Evolutionary conservation across 1,284 basidiomycete genomes (phyloP).

Genomic region (Apiotrichum mycotoxinovorans): DNA sequence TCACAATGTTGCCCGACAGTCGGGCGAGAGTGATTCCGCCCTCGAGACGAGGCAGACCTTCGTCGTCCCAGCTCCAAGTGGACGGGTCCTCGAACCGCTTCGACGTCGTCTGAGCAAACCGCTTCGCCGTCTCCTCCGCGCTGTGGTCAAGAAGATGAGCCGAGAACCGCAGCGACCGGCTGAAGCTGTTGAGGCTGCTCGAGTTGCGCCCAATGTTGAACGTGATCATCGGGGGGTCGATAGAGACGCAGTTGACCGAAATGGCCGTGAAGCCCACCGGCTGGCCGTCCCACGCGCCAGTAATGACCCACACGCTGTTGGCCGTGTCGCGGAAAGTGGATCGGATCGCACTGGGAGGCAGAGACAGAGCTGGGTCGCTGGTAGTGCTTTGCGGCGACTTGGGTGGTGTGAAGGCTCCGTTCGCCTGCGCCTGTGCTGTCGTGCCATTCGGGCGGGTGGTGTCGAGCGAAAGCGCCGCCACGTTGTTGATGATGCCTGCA

Average conservation of each 20-base stretch:
- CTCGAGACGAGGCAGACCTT: constrained; percentile 5
- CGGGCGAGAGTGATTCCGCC: constrained; percentile 4
- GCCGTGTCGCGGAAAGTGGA: constrained; percentile 10
- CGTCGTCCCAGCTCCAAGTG: constrained; percentile 11
- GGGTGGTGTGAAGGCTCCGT: no score
- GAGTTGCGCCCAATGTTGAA: constrained; percentile 14
- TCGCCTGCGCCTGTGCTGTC: no score
- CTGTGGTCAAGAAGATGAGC: constrained; percentile 10
- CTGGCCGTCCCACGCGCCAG: constrained; percentile 3
- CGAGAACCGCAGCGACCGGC: constrained; percentile 9
- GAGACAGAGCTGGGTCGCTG: background rate
- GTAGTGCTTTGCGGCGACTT: no score
- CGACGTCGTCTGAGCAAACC: constrained; percentile 5
- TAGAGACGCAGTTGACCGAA: constrained; percentile 14
- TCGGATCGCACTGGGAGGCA: background rate
- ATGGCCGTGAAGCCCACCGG: constrained; percentile 16
- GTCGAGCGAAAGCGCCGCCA: background rate
- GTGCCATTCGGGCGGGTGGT: background rate
- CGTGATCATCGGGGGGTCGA: constrained; percentile 15
- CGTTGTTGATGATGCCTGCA: constrained; percentile 12
- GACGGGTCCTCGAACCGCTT: constrained; percentile 8
- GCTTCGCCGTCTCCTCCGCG: constrained; percentile 5
- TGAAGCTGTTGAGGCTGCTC: constrained; percentile 4
- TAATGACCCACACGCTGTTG: constrained; percentile 14
- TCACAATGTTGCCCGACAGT: constrained; percentile 8